Base-by-base conservation (phyloP, 192 early-diverging fungal genomes). In the Backusella macrospora region DNA sequence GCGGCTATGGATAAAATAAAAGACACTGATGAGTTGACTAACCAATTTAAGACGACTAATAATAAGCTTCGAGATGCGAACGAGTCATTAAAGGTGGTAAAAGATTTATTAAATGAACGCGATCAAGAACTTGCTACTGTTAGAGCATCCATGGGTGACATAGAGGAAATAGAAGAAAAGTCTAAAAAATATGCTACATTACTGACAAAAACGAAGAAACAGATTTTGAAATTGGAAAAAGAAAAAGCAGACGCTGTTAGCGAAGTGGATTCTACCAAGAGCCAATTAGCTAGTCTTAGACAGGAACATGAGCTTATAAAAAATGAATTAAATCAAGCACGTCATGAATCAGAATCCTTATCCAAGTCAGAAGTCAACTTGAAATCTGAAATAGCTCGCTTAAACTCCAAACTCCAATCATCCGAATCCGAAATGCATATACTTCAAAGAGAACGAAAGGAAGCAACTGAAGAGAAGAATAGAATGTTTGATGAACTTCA, bases 401-500 rank as follows among this genome's bases (percentile, higher is more conserved):
- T 85, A 4, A 76, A 81, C 47, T 73, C 76, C 2, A 78, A 80
- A 10, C 63, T 82, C 15, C 68, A 68, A 16, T 67, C 70, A 34
- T 49, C 49, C 16, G 62, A 74, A n/a, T 44, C 76, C 2, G 80
- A 82, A 40, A 38, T 82, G 15, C 72, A 76, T 9, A 87, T 76
- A 40, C 75, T 83, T 52, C 78, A 74, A 18, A 80, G 79, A 73
- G 82, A 87, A 62, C 78, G 81, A 48, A 82, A 81, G 47, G 85
- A 86, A 71, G 69, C 80, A 37, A 66, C 77, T 5, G 78, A 84
- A 18, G 79, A 82, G 68, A 86, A 83, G 73, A 80, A 86, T 7
- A 62, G 71, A 46, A 72, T 83, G 67, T 85, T 84, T 80, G 87
- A 89, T 49, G 83, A 89, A 46, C 78, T 87, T 6, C 87, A 89